phyloP scores from a whole-genome alignment of 2,329 filamentous ascomycete genomes.

The Fusarium dimerum region DNA sequence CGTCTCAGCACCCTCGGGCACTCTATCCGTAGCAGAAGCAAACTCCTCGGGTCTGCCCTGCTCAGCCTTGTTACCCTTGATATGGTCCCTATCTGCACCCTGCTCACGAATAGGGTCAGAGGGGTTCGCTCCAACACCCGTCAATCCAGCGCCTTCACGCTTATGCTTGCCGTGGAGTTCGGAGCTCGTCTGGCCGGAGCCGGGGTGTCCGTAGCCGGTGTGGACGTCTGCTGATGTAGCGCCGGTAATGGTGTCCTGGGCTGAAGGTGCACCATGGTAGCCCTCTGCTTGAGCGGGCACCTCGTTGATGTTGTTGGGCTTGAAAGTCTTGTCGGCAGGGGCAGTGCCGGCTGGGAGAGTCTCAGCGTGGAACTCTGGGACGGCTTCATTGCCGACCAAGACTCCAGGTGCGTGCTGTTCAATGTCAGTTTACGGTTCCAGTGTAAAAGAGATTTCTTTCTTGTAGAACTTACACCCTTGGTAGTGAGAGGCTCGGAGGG shows the following conservation, averaged over 20 bases:
- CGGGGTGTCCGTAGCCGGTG: conserved; percentile 44
- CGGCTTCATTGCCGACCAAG: conserved; percentile 58
- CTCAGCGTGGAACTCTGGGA: conserved; percentile 65
- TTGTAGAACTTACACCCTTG: conserved; percentile 49
- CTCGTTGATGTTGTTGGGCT: conserved; percentile 40
- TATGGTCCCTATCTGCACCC: conserved; percentile 33
- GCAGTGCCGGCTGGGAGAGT: conserved; percentile 64
- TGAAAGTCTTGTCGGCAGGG: conserved; percentile 46
- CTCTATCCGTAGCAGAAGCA: conserved; percentile 22
- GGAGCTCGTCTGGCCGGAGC: conserved; percentile 42
- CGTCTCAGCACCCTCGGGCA: conserved; percentile 21
- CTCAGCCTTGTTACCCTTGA: conserved; percentile 16
- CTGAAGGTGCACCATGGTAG: conserved; percentile 28
- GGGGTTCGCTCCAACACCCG: conserved; percentile 38
- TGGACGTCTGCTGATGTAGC: conserved; percentile 48
- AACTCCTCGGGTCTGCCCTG: conserved; percentile 14
- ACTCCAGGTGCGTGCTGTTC: conserved; percentile 63
- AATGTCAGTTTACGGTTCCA: conserved; percentile 9
- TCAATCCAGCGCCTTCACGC: conserved; percentile 40
- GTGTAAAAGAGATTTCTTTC: too few relatives aligned
- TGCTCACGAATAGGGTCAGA: conserved; percentile 31
- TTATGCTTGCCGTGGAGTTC: conserved; percentile 43
- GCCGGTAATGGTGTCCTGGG: conserved; percentile 42
- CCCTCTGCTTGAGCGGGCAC: conserved; percentile 37
- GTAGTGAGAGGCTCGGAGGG: conserved; percentile 54